Evolutionary conservation across 352 stramenopile species (phyloP).

Genomic region (Peronospora tabacina): DNA sequence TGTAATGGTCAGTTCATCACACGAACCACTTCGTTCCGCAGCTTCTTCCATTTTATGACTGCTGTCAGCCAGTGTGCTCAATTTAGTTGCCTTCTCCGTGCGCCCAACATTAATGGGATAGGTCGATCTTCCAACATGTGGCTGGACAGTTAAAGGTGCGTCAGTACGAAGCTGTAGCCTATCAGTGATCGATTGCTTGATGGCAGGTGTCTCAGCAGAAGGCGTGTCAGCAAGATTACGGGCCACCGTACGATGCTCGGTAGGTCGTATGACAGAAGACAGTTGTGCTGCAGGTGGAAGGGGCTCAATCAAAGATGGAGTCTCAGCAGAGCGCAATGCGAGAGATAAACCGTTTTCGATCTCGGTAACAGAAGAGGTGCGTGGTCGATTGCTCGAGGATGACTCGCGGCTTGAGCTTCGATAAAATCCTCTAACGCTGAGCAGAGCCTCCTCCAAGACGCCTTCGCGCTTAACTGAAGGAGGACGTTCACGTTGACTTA

Average conservation of each 20-base stretch:
- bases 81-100: slow-evolving; percentile 3
- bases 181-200: neutral
- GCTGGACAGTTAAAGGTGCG: neutral
- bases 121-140: slow-evolving; percentile 10
- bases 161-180: neutral
- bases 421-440: slow-evolving; percentile 2
- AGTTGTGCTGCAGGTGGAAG: neutral
- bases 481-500: slow-evolving; percentile 6
- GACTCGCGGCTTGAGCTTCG: slow-evolving; percentile 17
- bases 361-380: neutral
- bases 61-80: slow-evolving; percentile 6
- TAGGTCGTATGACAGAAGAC: neutral
- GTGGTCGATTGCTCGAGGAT: slow-evolving; percentile 1
- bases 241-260: neutral
- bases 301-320: slow-evolving; percentile 1
- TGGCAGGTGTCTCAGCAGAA: neutral
- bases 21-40: slow-evolving; percentile 18
- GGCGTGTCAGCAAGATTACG: neutral
- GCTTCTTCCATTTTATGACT: slow-evolving; percentile 5
- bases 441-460: neutral
- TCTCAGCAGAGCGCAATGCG: neutral
- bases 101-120: slow-evolving; percentile 11
- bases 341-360: slow-evolving; percentile 4
- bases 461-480: slow-evolving; percentile 11
- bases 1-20: slow-evolving; percentile 31